Base-by-base conservation (phyloP, 2,329 filamentous ascomycete species). In the Pyrenochaeta sp. region DNA sequence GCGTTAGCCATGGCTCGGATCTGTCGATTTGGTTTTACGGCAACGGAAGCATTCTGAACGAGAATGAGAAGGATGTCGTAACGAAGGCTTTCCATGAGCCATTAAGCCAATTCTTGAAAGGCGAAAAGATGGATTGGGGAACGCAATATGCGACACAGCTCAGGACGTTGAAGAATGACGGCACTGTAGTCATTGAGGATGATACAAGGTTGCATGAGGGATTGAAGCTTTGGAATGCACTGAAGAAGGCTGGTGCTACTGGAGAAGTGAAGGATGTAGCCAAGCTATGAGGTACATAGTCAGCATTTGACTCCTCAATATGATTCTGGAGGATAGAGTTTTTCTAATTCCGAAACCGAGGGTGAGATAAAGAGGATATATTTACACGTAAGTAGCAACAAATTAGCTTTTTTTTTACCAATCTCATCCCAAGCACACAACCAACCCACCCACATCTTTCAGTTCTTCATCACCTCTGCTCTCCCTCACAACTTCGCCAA, bases 21-120 rank as follows among this genome's bases (percentile, higher is more conserved):
- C 77, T 82, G 66, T 73, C 78, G 5, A 80, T 86, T 30, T 87
- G 85, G 85, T 84, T 86, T 55, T 86, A 81, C 80, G 85, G 85
- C 0, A 79, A 82, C 61, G 82, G 81, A 1, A 73, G 72, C 4
- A 56, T 65, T 0, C 55, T 86, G 50, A 77, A 71, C 6, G 67
- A 68, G 0, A 62, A 69, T 8, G 85, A 87, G 69, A 83, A 84
- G 66, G 48, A 49, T 5, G 56, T 82, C 19, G 71, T 83, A 0
- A 68, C 63, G 12, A 53, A 62, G 32, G 71, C 72, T 2, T 79
- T 81, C 54, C 77, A 80, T 48, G 66, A 72, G 24, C 69, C 72
- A 1, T 75, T 82, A 28, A 74, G 74, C 0, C 65, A 56, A 6
- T 83, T 83, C 60, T 61, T 83, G 5, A 71, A 68, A 2, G 80